phyloP scores from a whole-genome alignment of 495 filamentous ascomycete species.

The Talaromyces wortmannii region DNA sequence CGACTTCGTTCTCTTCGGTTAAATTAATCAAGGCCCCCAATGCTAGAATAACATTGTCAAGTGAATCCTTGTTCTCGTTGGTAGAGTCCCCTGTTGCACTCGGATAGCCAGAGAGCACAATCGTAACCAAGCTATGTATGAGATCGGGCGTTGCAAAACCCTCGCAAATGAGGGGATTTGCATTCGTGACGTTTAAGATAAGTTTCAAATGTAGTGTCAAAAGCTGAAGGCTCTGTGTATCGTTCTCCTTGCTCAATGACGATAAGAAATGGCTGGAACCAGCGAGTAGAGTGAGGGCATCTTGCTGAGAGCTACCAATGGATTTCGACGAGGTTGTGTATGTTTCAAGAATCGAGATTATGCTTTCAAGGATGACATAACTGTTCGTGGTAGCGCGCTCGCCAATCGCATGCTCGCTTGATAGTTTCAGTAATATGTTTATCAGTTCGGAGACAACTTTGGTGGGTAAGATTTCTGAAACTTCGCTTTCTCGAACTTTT shows the following conservation, averaged over 20 bases:
- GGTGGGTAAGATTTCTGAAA: conserved; percentile 15
- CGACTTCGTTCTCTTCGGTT: conserved; percentile 62
- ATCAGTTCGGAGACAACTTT: conserved; percentile 19
- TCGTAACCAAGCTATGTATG: conserved; percentile 46
- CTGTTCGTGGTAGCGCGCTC: neutral
- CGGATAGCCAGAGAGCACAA: conserved; percentile 35
- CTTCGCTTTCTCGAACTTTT: conserved; percentile 20
- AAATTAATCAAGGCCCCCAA: conserved; percentile 87
- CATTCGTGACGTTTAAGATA: conserved; percentile 82
- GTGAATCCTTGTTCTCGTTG: conserved; percentile 35
- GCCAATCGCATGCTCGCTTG: neutral
- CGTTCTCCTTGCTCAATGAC: conserved; percentile 1
- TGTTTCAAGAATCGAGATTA: conserved; percentile 61
- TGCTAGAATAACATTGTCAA: conserved; percentile 71
- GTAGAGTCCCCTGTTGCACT: conserved; percentile 31
- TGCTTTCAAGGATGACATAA: conserved; percentile 19
- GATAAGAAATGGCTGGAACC: conserved; percentile 21
- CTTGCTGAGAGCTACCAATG: conserved; percentile 13
- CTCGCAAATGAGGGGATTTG: conserved; percentile 59
- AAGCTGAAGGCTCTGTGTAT: conserved; percentile 12
- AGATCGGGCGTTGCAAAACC: conserved; percentile 53
- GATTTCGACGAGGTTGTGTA: conserved; percentile 29
- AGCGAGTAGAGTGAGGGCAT: conserved; percentile 19
- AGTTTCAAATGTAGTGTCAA: conserved; percentile 53
- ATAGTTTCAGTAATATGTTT: conserved; percentile 15